phyloP scores from a whole-genome alignment of 768 basidiomycete species.

The Boletus rubropictus region DNA sequence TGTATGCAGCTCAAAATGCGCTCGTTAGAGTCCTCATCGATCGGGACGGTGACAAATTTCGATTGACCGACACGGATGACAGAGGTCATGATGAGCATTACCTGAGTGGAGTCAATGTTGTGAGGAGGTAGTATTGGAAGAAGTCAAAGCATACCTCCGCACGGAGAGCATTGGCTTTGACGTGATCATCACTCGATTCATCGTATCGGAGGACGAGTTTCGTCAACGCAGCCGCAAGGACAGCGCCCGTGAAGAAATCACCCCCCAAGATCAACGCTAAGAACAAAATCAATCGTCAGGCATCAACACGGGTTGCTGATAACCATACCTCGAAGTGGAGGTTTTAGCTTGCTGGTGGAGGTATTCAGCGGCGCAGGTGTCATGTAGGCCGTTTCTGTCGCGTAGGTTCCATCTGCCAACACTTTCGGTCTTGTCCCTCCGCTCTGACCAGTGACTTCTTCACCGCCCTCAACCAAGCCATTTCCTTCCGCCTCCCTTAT shows the following conservation, averaged over 20 bases:
- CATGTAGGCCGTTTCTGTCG: constrained; percentile 89
- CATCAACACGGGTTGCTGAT: not conserved
- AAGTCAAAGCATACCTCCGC: constrained; percentile 59
- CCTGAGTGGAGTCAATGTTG: constrained; percentile 36
- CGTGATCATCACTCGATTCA: constrained; percentile 45
- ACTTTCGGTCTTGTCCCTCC: constrained; percentile 63
- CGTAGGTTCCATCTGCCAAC: constrained; percentile 95
- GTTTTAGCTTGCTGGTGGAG: constrained; percentile 86
- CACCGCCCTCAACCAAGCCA: constrained; percentile 41
- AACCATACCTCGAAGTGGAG: constrained; percentile 72
- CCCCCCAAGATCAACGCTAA: constrained; percentile 84
- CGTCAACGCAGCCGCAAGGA: constrained; percentile 83
- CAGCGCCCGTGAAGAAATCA: constrained; percentile 94
- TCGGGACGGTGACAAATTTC: constrained; percentile 88
- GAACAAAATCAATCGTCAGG: not conserved
- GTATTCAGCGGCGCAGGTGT: constrained; percentile 54
- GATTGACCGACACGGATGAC: constrained; percentile 96
- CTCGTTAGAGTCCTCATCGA: constrained; percentile 97
- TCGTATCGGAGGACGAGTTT: constrained; percentile 82
- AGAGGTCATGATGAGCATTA: constrained; percentile 98
- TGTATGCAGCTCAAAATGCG: constrained; percentile 95
- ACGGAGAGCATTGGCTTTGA: constrained; percentile 62
- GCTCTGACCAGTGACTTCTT: constrained; percentile 39
- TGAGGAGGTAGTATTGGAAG: not conserved
- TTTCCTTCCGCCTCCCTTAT: constrained; percentile 65